Evolutionary conservation across 176 grass and related monocot species (phyloP), one percentile per base, ranked within the genome.

Genomic region (Raddia guianensis): DNA sequence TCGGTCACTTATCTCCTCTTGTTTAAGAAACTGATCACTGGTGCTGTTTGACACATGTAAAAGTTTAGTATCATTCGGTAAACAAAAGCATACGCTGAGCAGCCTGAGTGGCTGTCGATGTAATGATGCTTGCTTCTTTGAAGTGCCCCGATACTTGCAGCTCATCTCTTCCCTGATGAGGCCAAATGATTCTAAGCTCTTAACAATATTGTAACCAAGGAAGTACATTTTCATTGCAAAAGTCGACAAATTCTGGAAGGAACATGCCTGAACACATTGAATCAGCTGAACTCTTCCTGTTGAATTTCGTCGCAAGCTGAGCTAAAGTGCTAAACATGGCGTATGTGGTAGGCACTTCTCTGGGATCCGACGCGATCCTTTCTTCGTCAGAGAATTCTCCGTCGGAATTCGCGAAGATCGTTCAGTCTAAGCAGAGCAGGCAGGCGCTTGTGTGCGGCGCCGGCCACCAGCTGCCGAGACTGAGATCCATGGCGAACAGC

Each of bases 351-450:
- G 88, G 77, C 15, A 15, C 8, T 62, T 62, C 4, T 49, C 7
- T 62, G 12, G 56, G 55, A 35, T n/a, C 12, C 56, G 53, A n/a
- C 43, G 12, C 16, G 69, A 5, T 32, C 20, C 18, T 21, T 12
- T 76, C 61, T 12, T 76, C 61, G 6, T n/a, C 64, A 5, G 64
- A 85, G 35, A 70, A 49, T 12, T 89, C 82, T 0, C 47, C 82
- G 6, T 89, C 87, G 16, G 73, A 73, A 32, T 82, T 73, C 6
- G 83, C 66, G 10, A 82, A 67, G 12, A 73, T 82, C 10, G 20
- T 90, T 6, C 83, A 86, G 60, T 82, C 88, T 62, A 90, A 82
- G 88, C 88, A 86, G 83, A 68, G 15, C 0, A 86, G 14, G 74
- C 79, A 69, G 1, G 75, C 66, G 6, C 83, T 16, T 42, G 15